A percentile compares a stretch with the other conserved stretches of the same genome.
These are phyloP conservation scores for Pachysolen tannophilus DNA, from an alignment of 805 yeast genomes.

Conservation along the genomic window DNA sequence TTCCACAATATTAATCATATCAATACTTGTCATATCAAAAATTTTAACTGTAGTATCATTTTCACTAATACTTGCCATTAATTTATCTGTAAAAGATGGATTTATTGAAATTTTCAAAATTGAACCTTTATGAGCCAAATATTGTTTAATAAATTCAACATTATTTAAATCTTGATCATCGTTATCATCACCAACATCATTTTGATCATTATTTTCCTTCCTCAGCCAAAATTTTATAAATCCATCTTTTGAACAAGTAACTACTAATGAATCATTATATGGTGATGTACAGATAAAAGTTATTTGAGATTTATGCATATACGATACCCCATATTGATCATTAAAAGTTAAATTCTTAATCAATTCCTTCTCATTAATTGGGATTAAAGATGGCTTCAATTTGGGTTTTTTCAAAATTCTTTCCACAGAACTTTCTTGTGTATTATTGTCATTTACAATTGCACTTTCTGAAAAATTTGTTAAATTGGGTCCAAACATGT, in stretches of 20 bases:
- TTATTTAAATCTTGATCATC: slow-evolving; percentile 9
- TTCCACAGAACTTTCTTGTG: no score
- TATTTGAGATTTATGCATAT: slow-evolving; percentile 9
- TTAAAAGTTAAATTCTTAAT: slow-evolving; percentile 3
- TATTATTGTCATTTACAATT: no score
- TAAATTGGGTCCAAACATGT: no score
- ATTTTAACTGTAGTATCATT: slow-evolving; percentile 18
- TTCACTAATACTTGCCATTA: slow-evolving; percentile 19
- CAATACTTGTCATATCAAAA: slow-evolving; percentile 26
- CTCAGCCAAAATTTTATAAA: slow-evolving; percentile 25
- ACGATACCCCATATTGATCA: slow-evolving; percentile 5
- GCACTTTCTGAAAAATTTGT: no score
- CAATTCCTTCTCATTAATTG: not conserved
- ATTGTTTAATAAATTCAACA: slow-evolving; percentile 26
- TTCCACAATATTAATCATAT: slow-evolving; percentile 26
- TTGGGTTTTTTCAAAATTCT: no score
- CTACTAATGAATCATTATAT: slow-evolving; percentile 14
- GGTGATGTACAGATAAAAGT: not conserved
- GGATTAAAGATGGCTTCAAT: no score
- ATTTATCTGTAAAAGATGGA: slow-evolving; percentile 15
- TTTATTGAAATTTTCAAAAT: slow-evolving; percentile 13
- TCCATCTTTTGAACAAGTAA: slow-evolving; percentile 25
- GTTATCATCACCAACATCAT: not conserved
- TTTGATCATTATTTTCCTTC: not conserved
- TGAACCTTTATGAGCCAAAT: slow-evolving; percentile 14